phyloP scores from a whole-genome alignment of 768 basidiomycete species.

The Pluteus cervinus region DNA sequence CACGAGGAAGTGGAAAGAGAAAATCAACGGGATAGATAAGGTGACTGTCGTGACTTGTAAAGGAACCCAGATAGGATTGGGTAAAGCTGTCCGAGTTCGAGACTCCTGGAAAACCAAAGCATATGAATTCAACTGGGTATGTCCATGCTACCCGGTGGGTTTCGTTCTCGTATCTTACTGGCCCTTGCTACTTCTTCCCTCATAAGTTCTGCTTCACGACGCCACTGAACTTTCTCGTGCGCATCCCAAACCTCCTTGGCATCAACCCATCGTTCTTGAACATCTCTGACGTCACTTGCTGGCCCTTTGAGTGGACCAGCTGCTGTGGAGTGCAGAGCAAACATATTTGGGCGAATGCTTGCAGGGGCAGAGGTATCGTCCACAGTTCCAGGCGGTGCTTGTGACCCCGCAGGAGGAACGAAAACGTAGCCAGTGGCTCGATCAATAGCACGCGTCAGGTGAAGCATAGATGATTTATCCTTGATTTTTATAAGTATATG shows the following conservation, averaged over 20 bases:
- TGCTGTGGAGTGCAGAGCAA: slow-evolving; percentile 63
- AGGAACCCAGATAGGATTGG: too few relatives aligned
- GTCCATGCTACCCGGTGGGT: too few relatives aligned
- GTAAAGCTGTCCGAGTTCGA: too few relatives aligned
- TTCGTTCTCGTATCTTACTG: too few relatives aligned
- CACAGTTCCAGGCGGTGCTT: slow-evolving; percentile 28
- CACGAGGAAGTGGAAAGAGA: too few relatives aligned
- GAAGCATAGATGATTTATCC: slow-evolving; percentile 95
- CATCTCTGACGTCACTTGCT: slow-evolving; percentile 56
- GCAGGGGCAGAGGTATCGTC: slow-evolving; percentile 28
- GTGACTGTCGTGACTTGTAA: too few relatives aligned
- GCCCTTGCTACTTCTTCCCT: too few relatives aligned
- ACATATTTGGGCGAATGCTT: slow-evolving; percentile 54
- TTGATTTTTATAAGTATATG: slow-evolving; percentile 18
- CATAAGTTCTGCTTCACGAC: slow-evolving; percentile 59
- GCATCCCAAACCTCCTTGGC: slow-evolving; percentile 77
- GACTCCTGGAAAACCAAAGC: too few relatives aligned
- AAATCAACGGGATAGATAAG: too few relatives aligned
- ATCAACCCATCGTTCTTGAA: slow-evolving; percentile 95
- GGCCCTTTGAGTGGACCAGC: slow-evolving; percentile 46
- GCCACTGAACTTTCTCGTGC: slow-evolving; percentile 73
- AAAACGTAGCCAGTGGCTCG: slow-evolving; percentile 91
- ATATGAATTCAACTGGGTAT: too few relatives aligned
- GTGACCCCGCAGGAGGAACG: slow-evolving; percentile 43
- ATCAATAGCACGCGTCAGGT: slow-evolving; percentile 79